These are phyloP conservation scores for Cucurbita argyrosperma DNA, from an alignment of 306 rosid species.

Conservation along the genomic window DNA sequence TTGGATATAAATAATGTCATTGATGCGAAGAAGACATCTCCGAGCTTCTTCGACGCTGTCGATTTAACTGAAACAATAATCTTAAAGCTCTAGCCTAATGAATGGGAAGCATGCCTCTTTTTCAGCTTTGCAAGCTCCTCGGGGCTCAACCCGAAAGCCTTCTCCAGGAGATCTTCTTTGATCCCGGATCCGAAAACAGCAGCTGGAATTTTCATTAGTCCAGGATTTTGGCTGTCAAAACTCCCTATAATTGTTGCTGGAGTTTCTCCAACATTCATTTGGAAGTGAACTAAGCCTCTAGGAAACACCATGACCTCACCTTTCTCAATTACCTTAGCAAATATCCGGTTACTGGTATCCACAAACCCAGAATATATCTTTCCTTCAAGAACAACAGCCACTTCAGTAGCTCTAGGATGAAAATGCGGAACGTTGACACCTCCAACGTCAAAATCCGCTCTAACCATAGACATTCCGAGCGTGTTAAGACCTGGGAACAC, in stretches of 20 bases:
- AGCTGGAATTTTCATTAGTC: constrained; percentile 47
- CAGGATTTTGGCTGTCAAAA: constrained; percentile 89
- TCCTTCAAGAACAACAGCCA: constrained; percentile 64
- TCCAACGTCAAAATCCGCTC: constrained; percentile 71
- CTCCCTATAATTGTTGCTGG: constrained; percentile 74
- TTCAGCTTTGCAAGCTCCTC: constrained; percentile 47
- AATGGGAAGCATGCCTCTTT: constrained; percentile 35
- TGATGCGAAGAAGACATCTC: neutral
- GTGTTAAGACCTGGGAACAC: constrained; percentile 82
- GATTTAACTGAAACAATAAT: neutral
- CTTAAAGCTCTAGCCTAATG: neutral
- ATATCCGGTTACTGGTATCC: constrained; percentile 51
- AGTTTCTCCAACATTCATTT: constrained; percentile 76
- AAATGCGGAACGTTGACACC: constrained; percentile 71
- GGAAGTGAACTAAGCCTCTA: constrained; percentile 71
- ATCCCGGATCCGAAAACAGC: constrained; percentile 75
- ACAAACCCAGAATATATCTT: constrained; percentile 69
- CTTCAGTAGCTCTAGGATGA: constrained; percentile 87
- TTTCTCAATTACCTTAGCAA: constrained; percentile 65
- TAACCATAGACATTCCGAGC: constrained; percentile 67
- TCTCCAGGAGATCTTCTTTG: constrained; percentile 59
- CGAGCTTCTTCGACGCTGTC: neutral
- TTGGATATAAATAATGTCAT: neutral
- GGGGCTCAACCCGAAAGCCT: constrained; percentile 65
- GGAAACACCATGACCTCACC: constrained; percentile 95